phyloP scores from a whole-genome alignment of 148 eudicot genomes.

The Fallopia convolvulus region DNA sequence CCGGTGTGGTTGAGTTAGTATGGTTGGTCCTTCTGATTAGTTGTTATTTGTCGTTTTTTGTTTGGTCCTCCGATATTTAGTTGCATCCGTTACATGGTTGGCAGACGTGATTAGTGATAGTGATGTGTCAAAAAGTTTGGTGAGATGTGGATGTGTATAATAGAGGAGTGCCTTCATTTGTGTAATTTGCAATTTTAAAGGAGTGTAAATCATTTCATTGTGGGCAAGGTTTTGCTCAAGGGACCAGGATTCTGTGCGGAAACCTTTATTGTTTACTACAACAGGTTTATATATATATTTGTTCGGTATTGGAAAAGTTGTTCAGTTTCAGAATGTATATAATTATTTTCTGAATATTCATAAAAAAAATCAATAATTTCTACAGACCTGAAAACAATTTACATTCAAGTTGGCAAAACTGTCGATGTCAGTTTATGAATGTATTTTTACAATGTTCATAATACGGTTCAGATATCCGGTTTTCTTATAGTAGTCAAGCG shows the following conservation, averaged over 20 bases:
- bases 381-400: too few species aligned
- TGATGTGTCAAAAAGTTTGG: constrained; percentile 19
- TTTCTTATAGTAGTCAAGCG: too few species aligned
- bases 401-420: too few species aligned
- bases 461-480: too few species aligned
- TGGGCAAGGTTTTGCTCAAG: neutral
- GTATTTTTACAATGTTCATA: too few species aligned
- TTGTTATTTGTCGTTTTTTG: constrained; percentile 13
- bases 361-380: too few species aligned
- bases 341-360: too few species aligned
- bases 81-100: constrained; percentile 17
- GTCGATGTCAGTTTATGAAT: too few species aligned
- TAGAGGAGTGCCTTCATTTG: constrained; percentile 21
- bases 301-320: neutral
- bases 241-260: neutral
- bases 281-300: neutral
- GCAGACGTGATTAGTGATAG: constrained; percentile 19
- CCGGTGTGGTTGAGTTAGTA: constrained; percentile 21
- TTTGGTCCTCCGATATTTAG: constrained; percentile 17
- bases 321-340: too few species aligned
- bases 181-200: constrained; percentile 17
- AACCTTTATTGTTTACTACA: neutral
- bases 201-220: constrained; percentile 5
- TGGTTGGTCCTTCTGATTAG: constrained; percentile 26
- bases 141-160: constrained; percentile 27